Conservation (phyloP, 768 basidiomycete genomes). For the Tulasnella sp. region DNA sequence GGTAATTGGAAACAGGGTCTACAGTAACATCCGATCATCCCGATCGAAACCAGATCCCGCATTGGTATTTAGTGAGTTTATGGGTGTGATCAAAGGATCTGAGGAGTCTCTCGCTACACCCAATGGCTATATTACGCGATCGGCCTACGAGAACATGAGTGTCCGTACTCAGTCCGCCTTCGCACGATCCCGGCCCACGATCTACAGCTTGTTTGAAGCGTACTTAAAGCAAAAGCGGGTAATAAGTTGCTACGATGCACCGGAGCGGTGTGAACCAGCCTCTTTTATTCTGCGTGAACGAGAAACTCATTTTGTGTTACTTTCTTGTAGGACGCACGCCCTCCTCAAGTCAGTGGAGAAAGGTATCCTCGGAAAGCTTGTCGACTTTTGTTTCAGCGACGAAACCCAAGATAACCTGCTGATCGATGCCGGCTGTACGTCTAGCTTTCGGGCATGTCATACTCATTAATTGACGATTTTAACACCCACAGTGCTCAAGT, state of each 20-base stretch:
- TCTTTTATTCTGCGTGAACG: background rate
- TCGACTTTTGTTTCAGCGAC: constrained; percentile 60
- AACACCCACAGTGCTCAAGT: background rate
- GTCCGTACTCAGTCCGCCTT: no score
- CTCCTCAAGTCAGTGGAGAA: constrained; percentile 33
- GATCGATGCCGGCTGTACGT: no score
- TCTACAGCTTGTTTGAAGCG: background rate
- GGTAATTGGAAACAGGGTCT: no score
- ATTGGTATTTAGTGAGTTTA: background rate
- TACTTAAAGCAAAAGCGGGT: background rate
- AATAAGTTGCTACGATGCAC: constrained; percentile 34
- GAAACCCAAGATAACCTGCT: constrained; percentile 39
- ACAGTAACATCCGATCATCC: no score
- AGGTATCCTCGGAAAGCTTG: constrained; percentile 30
- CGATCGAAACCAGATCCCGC: constrained; percentile 1
- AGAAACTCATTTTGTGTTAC: background rate
- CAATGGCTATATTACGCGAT: constrained; percentile 33
- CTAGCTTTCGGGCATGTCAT: no score
- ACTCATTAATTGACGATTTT: no score
- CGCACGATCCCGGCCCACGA: constrained; percentile 30
- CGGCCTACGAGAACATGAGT: constrained; percentile 30
- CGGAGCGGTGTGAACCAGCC: constrained; percentile 39
- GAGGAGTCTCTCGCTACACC: constrained; percentile 36
- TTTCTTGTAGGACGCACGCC: constrained; percentile 37
- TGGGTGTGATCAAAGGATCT: constrained; percentile 48